Percentiles rank a stretch among this genome's conserved stretches.
Conservation (phyloP, 495 filamentous ascomycete species). For the Aspergillus taichungensis region DNA sequence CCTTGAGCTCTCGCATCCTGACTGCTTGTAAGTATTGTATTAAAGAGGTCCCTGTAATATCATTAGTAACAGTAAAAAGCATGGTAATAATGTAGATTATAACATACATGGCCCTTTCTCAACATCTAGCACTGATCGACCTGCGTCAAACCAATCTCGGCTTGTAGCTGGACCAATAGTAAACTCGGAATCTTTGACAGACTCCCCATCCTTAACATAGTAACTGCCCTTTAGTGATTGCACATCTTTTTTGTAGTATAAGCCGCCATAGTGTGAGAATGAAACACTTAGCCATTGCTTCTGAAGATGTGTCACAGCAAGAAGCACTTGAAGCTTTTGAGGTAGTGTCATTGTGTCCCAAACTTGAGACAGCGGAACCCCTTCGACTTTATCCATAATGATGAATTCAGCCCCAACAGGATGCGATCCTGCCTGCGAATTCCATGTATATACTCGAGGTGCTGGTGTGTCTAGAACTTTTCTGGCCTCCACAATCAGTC, state of each 20-base stretch:
- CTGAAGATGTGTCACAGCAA: constrained; percentile 23
- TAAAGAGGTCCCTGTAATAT: constrained; percentile 14
- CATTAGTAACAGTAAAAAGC: constrained; percentile 7
- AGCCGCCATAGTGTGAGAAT: constrained; percentile 24
- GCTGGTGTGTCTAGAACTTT: constrained; percentile 17
- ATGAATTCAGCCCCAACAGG: constrained; percentile 30
- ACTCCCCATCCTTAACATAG: constrained; percentile 16
- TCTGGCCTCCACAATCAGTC: constrained; percentile 10
- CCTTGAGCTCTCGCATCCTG: constrained; percentile 18
- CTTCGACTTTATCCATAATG: constrained; percentile 24
- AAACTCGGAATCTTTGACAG: constrained; percentile 19
- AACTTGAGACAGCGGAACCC: constrained; percentile 19
- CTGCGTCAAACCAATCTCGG: constrained; percentile 24
- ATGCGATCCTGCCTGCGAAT: constrained; percentile 16
- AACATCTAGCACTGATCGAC: constrained; percentile 18
- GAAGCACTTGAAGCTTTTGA: constrained; percentile 21
- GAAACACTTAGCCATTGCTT: constrained; percentile 21
- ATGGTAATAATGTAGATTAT: neutral
- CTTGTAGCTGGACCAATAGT: constrained; percentile 24
- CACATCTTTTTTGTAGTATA: constrained; percentile 20
- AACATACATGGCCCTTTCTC: constrained; percentile 24
- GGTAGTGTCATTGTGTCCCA: constrained; percentile 21
- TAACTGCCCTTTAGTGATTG: constrained; percentile 9
- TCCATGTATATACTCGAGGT: constrained; percentile 22
- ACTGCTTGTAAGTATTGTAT: constrained; percentile 20